A percentile compares a stretch with the other conserved stretches of the same genome.
These are phyloP conservation scores for Antarctomyces pellizariae DNA, from an alignment of 495 filamentous ascomycete genomes.

Conservation along the genomic window DNA sequence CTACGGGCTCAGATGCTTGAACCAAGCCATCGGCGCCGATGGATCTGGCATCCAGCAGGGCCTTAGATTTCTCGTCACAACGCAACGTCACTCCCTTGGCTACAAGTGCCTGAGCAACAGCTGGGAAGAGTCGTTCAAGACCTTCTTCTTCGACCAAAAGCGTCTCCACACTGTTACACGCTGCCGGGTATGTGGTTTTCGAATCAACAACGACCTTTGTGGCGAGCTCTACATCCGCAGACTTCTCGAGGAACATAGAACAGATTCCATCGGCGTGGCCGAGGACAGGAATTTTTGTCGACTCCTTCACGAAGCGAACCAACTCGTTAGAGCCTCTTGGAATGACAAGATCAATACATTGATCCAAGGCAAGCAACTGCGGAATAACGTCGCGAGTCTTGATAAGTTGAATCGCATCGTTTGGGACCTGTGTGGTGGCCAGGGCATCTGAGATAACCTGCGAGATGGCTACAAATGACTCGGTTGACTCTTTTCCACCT, in stretches of 20 bases:
- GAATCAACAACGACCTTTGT: slow-evolving; percentile 69
- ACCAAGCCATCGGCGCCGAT: slow-evolving; percentile 21
- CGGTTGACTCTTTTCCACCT: slow-evolving; percentile 86
- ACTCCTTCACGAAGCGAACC: slow-evolving; percentile 69
- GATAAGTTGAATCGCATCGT: slow-evolving; percentile 75
- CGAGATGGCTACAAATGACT: slow-evolving; percentile 80
- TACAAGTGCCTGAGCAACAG: slow-evolving; percentile 45
- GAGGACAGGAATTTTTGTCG: slow-evolving; percentile 85
- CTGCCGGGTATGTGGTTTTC: slow-evolving; percentile 87
- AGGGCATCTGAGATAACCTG: slow-evolving; percentile 64
- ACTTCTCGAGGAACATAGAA: slow-evolving; percentile 62
- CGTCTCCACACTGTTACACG: slow-evolving; percentile 83
- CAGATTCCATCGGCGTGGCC: slow-evolving; percentile 94
- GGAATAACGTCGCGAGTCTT: slow-evolving; percentile 74
- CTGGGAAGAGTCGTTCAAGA: slow-evolving; percentile 43
- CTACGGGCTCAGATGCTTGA: slow-evolving; percentile 36
- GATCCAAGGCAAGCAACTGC: slow-evolving; percentile 59
- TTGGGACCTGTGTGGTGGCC: slow-evolving; percentile 51
- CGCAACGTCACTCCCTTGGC: slow-evolving; percentile 60
- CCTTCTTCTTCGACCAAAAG: slow-evolving; percentile 59
- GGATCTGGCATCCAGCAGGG: slow-evolving; percentile 23
- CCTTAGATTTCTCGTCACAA: slow-evolving; percentile 47
- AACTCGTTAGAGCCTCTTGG: slow-evolving; percentile 85
- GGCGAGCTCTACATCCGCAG: slow-evolving; percentile 49
- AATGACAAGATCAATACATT: slow-evolving; percentile 83